Base-by-base conservation (phyloP, 1,284 basidiomycete species). In the Boletus hoseneyae region DNA sequence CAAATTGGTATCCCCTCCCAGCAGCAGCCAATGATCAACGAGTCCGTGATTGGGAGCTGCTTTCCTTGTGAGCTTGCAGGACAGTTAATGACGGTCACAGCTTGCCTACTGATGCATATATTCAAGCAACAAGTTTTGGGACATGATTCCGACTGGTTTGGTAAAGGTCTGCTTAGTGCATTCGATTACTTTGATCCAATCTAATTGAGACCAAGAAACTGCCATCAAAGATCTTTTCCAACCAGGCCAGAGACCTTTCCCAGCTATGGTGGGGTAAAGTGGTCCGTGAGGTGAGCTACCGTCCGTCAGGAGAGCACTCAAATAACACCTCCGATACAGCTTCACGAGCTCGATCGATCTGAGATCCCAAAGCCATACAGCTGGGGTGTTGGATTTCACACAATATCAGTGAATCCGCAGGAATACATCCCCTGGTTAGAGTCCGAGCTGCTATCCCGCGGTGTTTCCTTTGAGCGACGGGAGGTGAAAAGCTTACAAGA, bases 1-100 rank as follows among this genome's bases (percentile, higher is more conserved):
- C 83, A 33, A 83, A 84, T 63, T 87, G 83, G 82, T 77, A 77
- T 15, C 81, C 84, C 4, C 77, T 82, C 54, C 79, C 82, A 2
- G 78, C 80, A 51, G 73, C 70, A 9, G 60, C 63, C 19, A 69
- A 64, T 36, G 67, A 75, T 44, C 65, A 58, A 45, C 65, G 69
- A 39, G 63, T 64, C 16, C 60, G 69, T 39, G 58, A 64, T 29
- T 73, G 73, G 65, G 79, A 82, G 60, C 60, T 61, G 51, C 40
- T 63, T 53, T 71, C 75, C 23, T 77, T 75, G 77, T 79, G 54
- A 66, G 75, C 54, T 9, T 12, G 6, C 39, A 3, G 6, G 10
- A 36, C 21, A 19, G 34, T 30, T 3, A 30, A 30, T 2, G 6
- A 41, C 36, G 19, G 36, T 34, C 25, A 8, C 4, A 13, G 27